Evolutionary conservation across 805 yeast genomes (phyloP), one percentile per base, ranked within the genome.

Genomic region (Kodamaea jinghongensis): DNA sequence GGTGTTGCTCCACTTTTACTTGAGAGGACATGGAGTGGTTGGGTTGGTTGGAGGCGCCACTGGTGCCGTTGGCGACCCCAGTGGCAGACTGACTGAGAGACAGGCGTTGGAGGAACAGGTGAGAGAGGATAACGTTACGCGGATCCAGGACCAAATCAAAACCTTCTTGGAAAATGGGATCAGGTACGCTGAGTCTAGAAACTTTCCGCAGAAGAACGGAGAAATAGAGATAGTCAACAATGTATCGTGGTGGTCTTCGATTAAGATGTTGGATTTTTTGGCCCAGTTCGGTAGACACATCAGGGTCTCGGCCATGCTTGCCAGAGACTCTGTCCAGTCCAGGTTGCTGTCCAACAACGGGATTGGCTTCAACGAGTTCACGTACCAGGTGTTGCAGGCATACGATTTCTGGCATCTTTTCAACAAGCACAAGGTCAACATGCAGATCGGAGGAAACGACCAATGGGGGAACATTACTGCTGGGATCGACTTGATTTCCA

Each of bases 381-480:
- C 96, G 1, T 93, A 93, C 60, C 99, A 93, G 56, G 68, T 91
- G 13, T 65, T 93, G 41, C 99, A 93, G 61, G 98, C 96, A 0
- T 93, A 78, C 58, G 99, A 93, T 57, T 93, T 88, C 56, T 88
- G 83, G 73, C 88, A 90, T 55, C 64, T 93, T 42, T 79, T 78
- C 65, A 73, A 72, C 28, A 58, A 75, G 11, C 62, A 76, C 27
- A 61, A 68, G 3, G 90, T 90, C 31, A 70, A 72, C 31, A 62
- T 89, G 10, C 98, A 93, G 65, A 81, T 86, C 26, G 99, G 99
- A 16, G 99, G 99, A 4, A 89, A 86, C 56, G 99, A 93, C 58
- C 99, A 93, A 62, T 93, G 96, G 89, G 99, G 99, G 1, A 93
- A 93, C 54, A 93, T 93, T 43, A 87, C 95, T 2, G 97, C 98